A percentile compares a stretch with the other conserved stretches of the same genome.
These are phyloP conservation scores for Akanthomyces lecanii DNA, from an alignment of 2,329 filamentous ascomycete genomes.

Conservation along the genomic window DNA sequence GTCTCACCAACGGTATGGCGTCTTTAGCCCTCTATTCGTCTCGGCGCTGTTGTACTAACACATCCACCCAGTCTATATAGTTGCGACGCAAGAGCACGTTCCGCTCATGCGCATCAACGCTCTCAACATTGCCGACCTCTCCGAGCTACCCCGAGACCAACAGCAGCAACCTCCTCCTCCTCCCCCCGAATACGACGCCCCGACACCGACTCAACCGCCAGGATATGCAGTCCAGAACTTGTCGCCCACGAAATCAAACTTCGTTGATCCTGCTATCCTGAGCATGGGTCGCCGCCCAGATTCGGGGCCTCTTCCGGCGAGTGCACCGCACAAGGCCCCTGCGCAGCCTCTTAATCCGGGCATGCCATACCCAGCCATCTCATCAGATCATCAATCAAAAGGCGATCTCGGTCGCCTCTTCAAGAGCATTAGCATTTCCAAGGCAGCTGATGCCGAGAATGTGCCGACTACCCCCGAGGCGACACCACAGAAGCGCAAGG, in stretches of 20 bases:
- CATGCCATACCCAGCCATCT: background rate
- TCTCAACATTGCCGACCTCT: constrained; percentile 42
- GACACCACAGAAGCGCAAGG: constrained; percentile 30
- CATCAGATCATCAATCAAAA: background rate
- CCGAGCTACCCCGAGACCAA: constrained; percentile 34
- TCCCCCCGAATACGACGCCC: constrained; percentile 25
- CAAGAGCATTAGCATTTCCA: constrained; percentile 24
- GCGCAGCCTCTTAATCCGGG: constrained; percentile 25
- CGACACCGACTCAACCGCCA: constrained; percentile 21
- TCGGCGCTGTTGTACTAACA: background rate
- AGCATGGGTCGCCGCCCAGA: constrained; percentile 54
- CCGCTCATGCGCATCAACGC: constrained; percentile 44
- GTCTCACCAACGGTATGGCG: constrained; percentile 64
- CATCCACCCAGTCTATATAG: constrained; percentile 33
- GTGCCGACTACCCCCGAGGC: constrained; percentile 21
- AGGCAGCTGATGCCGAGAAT: constrained; percentile 21
- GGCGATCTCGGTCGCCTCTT: constrained; percentile 13
- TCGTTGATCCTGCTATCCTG: constrained; percentile 80
- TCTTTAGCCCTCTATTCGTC: no score
- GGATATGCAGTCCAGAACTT: constrained; percentile 24
- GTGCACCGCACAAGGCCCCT: constrained; percentile 27
- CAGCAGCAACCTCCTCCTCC: constrained; percentile 24
- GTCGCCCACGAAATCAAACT: constrained; percentile 45
- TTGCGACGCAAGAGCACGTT: constrained; percentile 40
- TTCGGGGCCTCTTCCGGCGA: constrained; percentile 24